These are phyloP conservation scores for Yamadazyma sp. DNA, from an alignment of 1,139 yeast species.

Conservation along the genomic window DNA sequence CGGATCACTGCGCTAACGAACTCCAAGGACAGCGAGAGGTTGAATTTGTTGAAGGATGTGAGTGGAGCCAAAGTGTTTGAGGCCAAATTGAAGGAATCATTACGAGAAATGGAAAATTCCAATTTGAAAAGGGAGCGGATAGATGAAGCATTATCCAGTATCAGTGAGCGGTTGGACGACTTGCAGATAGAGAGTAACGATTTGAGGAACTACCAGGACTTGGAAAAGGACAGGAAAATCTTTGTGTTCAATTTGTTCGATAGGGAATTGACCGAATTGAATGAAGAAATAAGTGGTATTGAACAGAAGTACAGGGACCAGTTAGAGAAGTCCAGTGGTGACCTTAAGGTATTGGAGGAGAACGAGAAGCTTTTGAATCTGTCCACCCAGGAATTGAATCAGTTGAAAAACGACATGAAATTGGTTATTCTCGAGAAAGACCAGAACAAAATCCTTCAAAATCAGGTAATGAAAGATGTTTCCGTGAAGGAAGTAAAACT, in stretches of 20 bases:
- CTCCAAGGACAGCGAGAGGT: constrained; percentile 81
- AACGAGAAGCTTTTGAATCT: constrained; percentile 48
- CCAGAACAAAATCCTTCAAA: constrained; percentile 50
- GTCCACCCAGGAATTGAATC: constrained; percentile 48
- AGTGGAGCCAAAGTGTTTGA: constrained; percentile 96
- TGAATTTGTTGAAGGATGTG: constrained; percentile 80
- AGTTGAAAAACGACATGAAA: constrained; percentile 36
- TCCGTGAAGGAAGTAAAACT: constrained; percentile 43
- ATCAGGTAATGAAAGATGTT: constrained; percentile 44
- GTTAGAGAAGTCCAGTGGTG: constrained; percentile 44
- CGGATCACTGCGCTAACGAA: constrained; percentile 82
- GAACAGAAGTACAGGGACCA: constrained; percentile 60
- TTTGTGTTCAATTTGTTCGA: constrained; percentile 77
- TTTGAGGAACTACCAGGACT: constrained; percentile 63
- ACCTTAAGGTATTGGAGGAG: constrained; percentile 45
- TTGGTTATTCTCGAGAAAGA: constrained; percentile 51
- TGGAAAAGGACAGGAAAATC: constrained; percentile 69
- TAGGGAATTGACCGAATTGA: constrained; percentile 66
- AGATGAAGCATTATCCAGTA: constrained; percentile 68
- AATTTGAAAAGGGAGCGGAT: constrained; percentile 70
- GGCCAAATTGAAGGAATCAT: constrained; percentile 72
- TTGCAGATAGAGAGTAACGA: constrained; percentile 81
- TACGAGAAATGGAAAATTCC: constrained; percentile 76
- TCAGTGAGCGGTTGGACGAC: constrained; percentile 72
- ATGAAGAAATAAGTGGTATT: constrained; percentile 57